Base-by-base conservation (phyloP, 305 asterid species). In the Coffea humblotiana region DNA sequence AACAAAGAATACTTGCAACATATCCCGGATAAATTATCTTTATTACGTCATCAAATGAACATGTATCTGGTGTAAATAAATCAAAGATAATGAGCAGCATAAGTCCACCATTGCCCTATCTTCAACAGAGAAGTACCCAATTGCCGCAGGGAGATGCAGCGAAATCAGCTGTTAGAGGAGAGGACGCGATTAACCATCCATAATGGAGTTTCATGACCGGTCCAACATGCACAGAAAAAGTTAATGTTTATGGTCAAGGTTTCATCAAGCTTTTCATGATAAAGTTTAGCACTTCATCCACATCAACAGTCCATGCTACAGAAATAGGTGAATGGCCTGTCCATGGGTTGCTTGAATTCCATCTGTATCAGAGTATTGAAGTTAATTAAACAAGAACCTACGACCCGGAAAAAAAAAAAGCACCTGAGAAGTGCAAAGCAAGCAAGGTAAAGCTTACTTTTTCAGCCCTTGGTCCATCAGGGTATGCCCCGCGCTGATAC, bases 341-440 rank as follows among this genome's bases (percentile, higher is more conserved):
- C 97, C 99, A 96, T 0, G 97, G 97, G 83, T 94, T 96, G 90
- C 86, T 86, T 18, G 97, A 76, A 80, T 90, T 90, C 98, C 98
- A 92, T 27, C 98, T 96, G 89, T 82, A 87, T 78, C 71, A 83
- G 58, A 76, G 68, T 64, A 82, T 75, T 48, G 3, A n/a, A 67
- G 29, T 84, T 58, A 40, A 43, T 60, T 70, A 85, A 54, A 67
- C 40, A 54, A 5, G 40, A 16, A 51, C 29, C 15, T 32, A 54
- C 3, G 40, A 16, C 37, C 29, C 15, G 6, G 7, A 0, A 9
- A 13, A 29, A 32, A 32, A 32, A 32, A 32, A 32, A 32, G 32
- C 32, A 25, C 6, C 14, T 5, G 51, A 56, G 47, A 25, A 8
- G 15, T 16, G 56, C 49, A 29, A 23, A 60, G 43, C 14, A 16